A percentile compares a stretch with the other conserved stretches of the same genome.
Evolutionary conservation across 805 yeast species (phyloP).

Genomic region (Yamadazyma tumulicola): DNA sequence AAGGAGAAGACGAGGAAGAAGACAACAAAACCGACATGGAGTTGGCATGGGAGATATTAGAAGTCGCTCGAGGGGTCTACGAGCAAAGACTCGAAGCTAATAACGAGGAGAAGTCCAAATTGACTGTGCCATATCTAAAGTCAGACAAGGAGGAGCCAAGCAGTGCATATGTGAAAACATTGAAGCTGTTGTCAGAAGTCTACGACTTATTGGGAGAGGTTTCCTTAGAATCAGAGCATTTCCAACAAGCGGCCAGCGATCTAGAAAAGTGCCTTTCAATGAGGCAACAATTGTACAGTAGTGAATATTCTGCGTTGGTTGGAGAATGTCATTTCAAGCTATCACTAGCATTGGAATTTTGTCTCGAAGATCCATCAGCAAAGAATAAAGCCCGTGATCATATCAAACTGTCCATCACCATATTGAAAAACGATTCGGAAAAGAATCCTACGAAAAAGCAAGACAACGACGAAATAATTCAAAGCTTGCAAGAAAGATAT

Average conservation of each 20-base stretch:
- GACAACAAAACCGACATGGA: constrained; percentile 70
- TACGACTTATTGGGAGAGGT: constrained; percentile 85
- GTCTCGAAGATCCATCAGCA: constrained; percentile 47
- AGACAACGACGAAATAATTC: constrained; percentile 45
- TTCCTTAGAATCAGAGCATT: constrained; percentile 85
- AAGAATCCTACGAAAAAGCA: constrained; percentile 30
- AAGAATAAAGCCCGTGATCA: constrained; percentile 52
- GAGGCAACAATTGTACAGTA: constrained; percentile 48
- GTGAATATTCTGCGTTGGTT: constrained; percentile 50
- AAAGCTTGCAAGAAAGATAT: constrained; percentile 54
- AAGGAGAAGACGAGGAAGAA: constrained; percentile 25
- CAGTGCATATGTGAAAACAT: constrained; percentile 32
- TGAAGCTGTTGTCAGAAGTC: constrained; percentile 63
- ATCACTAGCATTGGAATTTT: constrained; percentile 74
- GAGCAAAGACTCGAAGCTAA: constrained; percentile 37
- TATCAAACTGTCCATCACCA: constrained; percentile 47
- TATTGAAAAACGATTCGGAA: constrained; percentile 43
- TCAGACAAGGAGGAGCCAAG: constrained; percentile 27
- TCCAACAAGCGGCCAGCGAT: constrained; percentile 72
- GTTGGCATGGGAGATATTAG: constrained; percentile 84
- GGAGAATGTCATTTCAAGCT: constrained; percentile 81
- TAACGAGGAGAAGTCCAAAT: constrained; percentile 9
- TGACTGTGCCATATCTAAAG: constrained; percentile 26
- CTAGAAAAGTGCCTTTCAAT: constrained; percentile 55
- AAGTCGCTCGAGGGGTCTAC: constrained; percentile 68